Percentiles rank a stretch among this genome's conserved stretches.
phyloP scores from a whole-genome alignment of 257 asterid genomes.

The Solanum verrucosum region DNA sequence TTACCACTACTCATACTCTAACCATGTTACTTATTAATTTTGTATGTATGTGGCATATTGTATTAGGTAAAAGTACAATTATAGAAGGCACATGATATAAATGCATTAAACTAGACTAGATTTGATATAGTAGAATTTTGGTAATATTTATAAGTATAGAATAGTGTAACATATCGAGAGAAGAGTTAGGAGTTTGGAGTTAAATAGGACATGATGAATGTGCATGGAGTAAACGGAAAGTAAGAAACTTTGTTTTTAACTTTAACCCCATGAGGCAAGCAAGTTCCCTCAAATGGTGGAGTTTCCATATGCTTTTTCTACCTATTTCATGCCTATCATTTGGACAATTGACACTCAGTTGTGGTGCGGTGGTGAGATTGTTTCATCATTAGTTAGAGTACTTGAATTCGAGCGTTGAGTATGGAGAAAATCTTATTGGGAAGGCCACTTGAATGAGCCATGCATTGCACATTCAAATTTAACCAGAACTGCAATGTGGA shows the following conservation, averaged over 20 bases:
- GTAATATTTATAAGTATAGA: not conserved
- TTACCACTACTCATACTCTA: not conserved
- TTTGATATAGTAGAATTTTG: not conserved
- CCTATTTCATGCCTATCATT: not conserved
- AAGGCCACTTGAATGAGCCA: no score
- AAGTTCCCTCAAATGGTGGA: not conserved
- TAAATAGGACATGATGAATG: not conserved
- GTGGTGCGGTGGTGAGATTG: no score
- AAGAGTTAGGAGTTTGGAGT: not conserved
- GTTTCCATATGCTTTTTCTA: not conserved
- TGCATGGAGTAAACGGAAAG: slow-evolving; percentile 2
- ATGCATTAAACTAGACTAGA: not conserved
- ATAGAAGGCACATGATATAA: not conserved
- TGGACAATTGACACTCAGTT: not conserved
- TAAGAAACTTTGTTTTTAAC: not conserved
- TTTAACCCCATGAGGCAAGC: not conserved
- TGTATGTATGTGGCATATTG: not conserved
- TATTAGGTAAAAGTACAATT: not conserved
- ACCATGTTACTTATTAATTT: not conserved
- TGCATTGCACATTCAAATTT: no score
- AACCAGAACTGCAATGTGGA: rapidly evolving
- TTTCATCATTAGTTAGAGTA: no score
- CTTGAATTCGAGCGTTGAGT: no score
- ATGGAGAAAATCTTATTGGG: no score
- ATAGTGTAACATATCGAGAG: not conserved